Conservation (phyloP, 768 basidiomycete species). For the Imleria badia region DNA sequence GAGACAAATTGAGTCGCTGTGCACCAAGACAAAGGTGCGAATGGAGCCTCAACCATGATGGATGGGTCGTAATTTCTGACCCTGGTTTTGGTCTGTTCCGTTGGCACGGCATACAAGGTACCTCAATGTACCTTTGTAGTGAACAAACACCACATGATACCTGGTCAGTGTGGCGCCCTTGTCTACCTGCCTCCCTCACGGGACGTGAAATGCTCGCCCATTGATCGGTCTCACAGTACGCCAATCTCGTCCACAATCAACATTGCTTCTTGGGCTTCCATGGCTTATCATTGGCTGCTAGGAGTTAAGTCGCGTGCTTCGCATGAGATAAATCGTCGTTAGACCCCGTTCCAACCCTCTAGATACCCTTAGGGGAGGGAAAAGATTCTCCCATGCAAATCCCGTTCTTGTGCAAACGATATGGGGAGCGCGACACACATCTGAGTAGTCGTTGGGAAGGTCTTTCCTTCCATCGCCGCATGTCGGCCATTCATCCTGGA, state of each 20-base stretch:
- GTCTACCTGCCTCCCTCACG: not conserved
- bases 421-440: slow-evolving; percentile 3
- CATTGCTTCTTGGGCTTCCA: slow-evolving; percentile 17
- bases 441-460: slow-evolving; percentile 13
- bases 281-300: slow-evolving; percentile 16
- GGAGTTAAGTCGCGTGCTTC: slow-evolving; percentile 20
- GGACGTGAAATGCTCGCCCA: slow-evolving; percentile 1
- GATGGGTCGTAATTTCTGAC: not conserved
- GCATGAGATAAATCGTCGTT: slow-evolving; percentile 14
- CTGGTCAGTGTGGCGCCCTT: not conserved
- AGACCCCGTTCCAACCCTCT: slow-evolving; percentile 7
- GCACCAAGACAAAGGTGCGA: not conserved
- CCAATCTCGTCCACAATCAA: slow-evolving; percentile 23
- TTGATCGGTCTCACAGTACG: slow-evolving; percentile 25
- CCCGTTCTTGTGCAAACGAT: slow-evolving; percentile 10
- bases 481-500: slow-evolving; percentile 25
- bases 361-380: not conserved
- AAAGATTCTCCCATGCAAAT: slow-evolving; percentile 31
- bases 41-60: not conserved
- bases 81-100: slow-evolving; percentile 19
- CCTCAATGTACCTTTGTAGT: slow-evolving; percentile 4
- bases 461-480: slow-evolving; percentile 23
- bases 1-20: not conserved
- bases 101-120: not conserved
- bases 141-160: not conserved